Conservation (phyloP, 2,329 filamentous ascomycete genomes). For the Gaeumannomyces sp. region DNA sequence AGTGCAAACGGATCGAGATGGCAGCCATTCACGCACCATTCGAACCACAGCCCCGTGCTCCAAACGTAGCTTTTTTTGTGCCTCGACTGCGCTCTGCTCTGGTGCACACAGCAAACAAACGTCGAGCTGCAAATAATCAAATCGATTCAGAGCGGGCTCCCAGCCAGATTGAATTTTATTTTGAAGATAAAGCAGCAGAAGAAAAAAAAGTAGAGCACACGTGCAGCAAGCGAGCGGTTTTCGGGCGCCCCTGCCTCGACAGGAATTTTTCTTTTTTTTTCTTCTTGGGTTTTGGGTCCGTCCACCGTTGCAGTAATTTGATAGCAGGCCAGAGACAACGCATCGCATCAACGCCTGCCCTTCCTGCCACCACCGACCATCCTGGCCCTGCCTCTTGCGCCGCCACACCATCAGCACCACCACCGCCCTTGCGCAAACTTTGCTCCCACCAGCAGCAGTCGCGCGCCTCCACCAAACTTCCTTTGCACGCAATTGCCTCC, state of each 20-base stretch:
- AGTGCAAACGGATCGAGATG: too few relatives aligned
- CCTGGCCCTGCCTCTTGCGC: neutral
- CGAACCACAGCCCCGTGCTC: too few relatives aligned
- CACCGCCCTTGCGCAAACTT: neutral
- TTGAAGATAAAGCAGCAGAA: too few relatives aligned
- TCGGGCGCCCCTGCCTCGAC: neutral
- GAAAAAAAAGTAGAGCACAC: neutral
- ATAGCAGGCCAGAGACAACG: neutral
- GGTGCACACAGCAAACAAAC: too few relatives aligned
- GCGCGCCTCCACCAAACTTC: neutral
- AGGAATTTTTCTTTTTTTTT: neutral
- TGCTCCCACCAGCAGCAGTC: neutral
- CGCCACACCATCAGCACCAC: neutral
- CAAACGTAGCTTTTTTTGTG: neutral
- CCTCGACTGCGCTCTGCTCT: neutral
- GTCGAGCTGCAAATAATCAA: too few relatives aligned
- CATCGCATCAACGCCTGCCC: constrained; percentile 7
- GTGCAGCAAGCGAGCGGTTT: neutral
- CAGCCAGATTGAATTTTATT: too few relatives aligned
- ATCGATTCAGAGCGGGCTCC: too few relatives aligned
- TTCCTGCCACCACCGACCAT: constrained; percentile 4
- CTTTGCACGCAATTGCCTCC: neutral
- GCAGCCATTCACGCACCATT: neutral
- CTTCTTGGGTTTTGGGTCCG: neutral
- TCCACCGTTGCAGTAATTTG: neutral